Percentiles rank a stretch among this genome's conserved stretches.
Conservation (phyloP, 495 filamentous ascomycete genomes). For the Talaromyces thailandensis region DNA sequence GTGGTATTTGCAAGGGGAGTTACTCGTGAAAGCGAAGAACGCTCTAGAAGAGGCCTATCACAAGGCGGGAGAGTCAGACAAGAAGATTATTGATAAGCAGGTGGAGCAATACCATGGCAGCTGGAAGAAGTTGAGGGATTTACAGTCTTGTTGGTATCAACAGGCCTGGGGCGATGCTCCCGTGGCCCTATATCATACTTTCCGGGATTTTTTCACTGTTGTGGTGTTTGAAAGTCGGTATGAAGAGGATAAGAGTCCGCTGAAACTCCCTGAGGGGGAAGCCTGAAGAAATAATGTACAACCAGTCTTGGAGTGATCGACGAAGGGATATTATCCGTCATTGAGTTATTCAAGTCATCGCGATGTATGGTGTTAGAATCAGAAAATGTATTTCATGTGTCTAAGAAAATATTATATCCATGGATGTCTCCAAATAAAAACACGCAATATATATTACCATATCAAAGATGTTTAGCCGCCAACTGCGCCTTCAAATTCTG, state of each 20-base stretch:
- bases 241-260: slow-evolving; percentile 4
- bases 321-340: no score
- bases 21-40: background rate
- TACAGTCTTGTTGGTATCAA: slow-evolving; percentile 4
- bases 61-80: background rate
- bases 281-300: background rate
- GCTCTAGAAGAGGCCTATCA: background rate
- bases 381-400: no score
- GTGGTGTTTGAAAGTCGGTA: slow-evolving; percentile 3
- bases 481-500: background rate
- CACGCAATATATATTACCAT: no score
- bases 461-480: background rate
- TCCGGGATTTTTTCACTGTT: slow-evolving; percentile 1
- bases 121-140: background rate
- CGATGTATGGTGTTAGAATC: no score
- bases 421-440: no score
- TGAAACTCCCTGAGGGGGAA: background rate
- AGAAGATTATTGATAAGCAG: background rate
- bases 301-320: no score
- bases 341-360: no score
- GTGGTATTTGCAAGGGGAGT: background rate
- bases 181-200: background rate
- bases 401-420: no score
- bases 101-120: slow-evolving; percentile 3
- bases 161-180: background rate